A percentile compares a stretch with the other conserved stretches of the same genome.
phyloP scores from a whole-genome alignment of 163 green algal species.

The Coccomyxa subellipsoidea region DNA sequence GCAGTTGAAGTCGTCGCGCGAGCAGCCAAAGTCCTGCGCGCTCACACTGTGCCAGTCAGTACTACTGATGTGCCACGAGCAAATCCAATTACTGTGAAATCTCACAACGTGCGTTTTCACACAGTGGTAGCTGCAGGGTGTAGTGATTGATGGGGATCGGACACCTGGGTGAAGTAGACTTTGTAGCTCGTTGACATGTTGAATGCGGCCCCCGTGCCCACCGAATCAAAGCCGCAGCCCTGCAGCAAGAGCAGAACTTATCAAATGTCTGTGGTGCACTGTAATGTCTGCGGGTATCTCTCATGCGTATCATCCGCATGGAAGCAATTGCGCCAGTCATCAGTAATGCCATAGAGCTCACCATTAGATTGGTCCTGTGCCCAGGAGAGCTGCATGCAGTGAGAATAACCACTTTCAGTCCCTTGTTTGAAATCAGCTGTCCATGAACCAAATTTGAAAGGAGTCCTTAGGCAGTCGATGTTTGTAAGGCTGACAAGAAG shows the following conservation, averaged over 20 bases:
- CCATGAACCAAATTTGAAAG: no score
- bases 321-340: not conserved
- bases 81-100: not conserved
- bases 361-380: slow-evolving; percentile 32
- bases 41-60: not conserved
- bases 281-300: not conserved
- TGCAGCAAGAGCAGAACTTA: not conserved
- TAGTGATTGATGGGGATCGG: no score
- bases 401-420: no score
- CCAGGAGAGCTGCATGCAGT: slow-evolving; percentile 34
- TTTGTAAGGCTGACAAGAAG: no score
- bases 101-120: not conserved
- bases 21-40: slow-evolving; percentile 40
- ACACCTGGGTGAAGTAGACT: slow-evolving; percentile 26
- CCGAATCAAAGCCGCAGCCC: slow-evolving; percentile 35
- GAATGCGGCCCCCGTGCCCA: slow-evolving; percentile 28
- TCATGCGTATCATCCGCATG: not conserved
- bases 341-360: slow-evolving; percentile 7
- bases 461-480: no score
- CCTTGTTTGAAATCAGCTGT: no score
- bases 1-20: slow-evolving; percentile 25
- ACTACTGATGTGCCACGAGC: not conserved
- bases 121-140: not conserved
- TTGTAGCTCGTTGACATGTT: slow-evolving; percentile 22
- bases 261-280: not conserved